Evolutionary conservation across 192 early-diverging fungal species (phyloP), one percentile per base, ranked within the genome.

Genomic region (Coemansia sp.): DNA sequence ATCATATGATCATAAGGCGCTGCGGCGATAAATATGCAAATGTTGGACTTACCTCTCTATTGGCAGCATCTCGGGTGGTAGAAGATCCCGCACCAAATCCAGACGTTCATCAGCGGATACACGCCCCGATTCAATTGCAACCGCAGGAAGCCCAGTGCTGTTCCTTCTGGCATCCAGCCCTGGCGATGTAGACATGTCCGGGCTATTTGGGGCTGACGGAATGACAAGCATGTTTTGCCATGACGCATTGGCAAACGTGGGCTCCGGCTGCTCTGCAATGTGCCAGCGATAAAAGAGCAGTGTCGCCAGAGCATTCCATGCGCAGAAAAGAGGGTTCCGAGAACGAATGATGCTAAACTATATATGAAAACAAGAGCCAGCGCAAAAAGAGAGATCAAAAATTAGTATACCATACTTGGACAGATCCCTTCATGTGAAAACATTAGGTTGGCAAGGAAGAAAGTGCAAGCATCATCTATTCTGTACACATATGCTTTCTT

Each of bases 311-410:
- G 79, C 63, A 61, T 81, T 81, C 79, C 79, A 81, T 20, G 70
- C 21, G 33, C 79, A 81, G n/a, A 34, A 39, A n/a, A 81, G 64
- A 56, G 74, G 79, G 45, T 58, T 81, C 8, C 79, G 79, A 23
- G 79, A 60, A 4, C 79, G 73, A 25, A 81, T 73, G 10, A 81
- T 69, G 70, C 79, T 76, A 53, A 81, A 81, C 79, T 81, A 81
- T 70, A 75, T 20, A 0, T 15, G 9, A n/a, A 29, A n/a, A 58
- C 3, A 57, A 5, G 10, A 34, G 13, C 30, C 55, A 34, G 12
- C 31, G 34, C 55, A 57, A 20, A 9, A 9, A 30, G 21, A 2
- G 16, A 34, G 26, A 15, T 26, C 21, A 51, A 23, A 7, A 25
- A 43, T 43, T 43, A 43, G 40, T 4, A 18, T 18, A 51, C 23